Percentiles rank a stretch among this genome's conserved stretches.
Evolutionary conservation across 768 basidiomycete species (phyloP).

Genomic region (Russula foetens): DNA sequence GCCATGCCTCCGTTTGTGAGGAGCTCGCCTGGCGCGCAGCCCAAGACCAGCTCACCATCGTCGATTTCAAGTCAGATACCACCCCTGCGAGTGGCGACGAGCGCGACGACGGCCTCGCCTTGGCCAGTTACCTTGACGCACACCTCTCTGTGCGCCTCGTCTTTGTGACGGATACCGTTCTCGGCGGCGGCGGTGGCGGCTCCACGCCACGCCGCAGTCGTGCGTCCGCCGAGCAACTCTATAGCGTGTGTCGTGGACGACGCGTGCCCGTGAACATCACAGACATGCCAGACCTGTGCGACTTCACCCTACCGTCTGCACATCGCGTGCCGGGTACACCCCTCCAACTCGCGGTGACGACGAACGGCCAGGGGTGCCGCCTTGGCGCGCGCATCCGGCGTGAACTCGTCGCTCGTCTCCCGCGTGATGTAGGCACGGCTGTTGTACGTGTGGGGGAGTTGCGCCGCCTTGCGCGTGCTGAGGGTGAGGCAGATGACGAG

Average conservation of each 20-base stretch:
- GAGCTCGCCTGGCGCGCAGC: conserved; percentile 61
- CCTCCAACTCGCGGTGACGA: conserved; percentile 76
- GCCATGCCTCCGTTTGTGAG: conserved; percentile 45
- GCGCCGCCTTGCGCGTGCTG: conserved; percentile 46
- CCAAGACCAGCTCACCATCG: conserved; percentile 45
- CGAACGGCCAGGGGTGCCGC: conserved; percentile 87
- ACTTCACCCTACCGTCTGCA: conserved; percentile 80
- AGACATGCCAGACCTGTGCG: conserved; percentile 79
- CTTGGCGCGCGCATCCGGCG: conserved; percentile 71
- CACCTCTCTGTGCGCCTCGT: conserved; percentile 42
- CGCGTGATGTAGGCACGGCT: conserved; percentile 64
- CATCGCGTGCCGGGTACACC: conserved; percentile 70
- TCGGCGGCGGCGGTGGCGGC: conserved; percentile 23
- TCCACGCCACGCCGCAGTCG: conserved; percentile 34
- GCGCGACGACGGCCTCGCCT: conserved; percentile 32
- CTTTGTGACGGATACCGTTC: conserved; percentile 75
- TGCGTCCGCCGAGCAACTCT: conserved; percentile 51
- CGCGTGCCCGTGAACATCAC: conserved; percentile 80
- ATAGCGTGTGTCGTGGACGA: conserved; percentile 42
- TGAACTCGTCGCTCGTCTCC: conserved; percentile 71
- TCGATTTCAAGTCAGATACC: conserved; percentile 40
- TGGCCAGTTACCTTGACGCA: conserved; percentile 41
- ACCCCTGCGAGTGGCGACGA: conserved; percentile 19
- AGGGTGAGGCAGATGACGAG: conserved; percentile 41
- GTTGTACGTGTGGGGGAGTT: conserved; percentile 67